phyloP scores from a whole-genome alignment of 2,329 filamentous ascomycete species.

The Pyrenochaeta sp. region DNA sequence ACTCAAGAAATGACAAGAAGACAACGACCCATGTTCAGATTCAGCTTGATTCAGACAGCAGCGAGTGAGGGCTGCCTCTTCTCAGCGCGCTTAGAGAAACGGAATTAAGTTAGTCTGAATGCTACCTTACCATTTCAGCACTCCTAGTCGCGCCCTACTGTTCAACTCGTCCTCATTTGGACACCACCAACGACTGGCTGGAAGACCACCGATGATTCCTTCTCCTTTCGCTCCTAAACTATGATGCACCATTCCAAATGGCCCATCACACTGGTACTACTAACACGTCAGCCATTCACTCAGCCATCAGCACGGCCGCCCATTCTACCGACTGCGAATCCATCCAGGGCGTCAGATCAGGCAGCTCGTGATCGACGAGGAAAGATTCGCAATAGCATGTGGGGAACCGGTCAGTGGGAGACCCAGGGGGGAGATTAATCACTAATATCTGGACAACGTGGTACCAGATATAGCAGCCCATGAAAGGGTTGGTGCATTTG shows the following conservation, averaged over 20 bases:
- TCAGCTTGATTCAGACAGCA: slow-evolving; percentile 1
- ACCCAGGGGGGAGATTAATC: background rate
- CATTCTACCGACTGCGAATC: background rate
- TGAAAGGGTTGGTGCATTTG: background rate
- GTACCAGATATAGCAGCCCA: background rate
- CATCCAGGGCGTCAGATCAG: background rate
- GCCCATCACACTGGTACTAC: background rate
- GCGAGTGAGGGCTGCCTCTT: background rate
- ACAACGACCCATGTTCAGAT: background rate
- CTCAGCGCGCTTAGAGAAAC: background rate
- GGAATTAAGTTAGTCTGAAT: background rate
- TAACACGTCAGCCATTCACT: background rate
- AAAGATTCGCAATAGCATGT: background rate
- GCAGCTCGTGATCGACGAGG: background rate
- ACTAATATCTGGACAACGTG: background rate
- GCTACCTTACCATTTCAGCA: background rate
- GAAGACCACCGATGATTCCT: too few relatives aligned
- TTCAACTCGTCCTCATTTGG: background rate
- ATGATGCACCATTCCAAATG: background rate
- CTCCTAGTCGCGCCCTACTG: background rate
- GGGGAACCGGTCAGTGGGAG: background rate
- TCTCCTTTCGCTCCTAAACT: background rate
- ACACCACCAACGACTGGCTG: background rate
- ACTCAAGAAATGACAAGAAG: background rate
- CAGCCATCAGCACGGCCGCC: background rate